phyloP scores from a whole-genome alignment of 2,329 filamentous ascomycete genomes.

The Elsinoe batatas region DNA sequence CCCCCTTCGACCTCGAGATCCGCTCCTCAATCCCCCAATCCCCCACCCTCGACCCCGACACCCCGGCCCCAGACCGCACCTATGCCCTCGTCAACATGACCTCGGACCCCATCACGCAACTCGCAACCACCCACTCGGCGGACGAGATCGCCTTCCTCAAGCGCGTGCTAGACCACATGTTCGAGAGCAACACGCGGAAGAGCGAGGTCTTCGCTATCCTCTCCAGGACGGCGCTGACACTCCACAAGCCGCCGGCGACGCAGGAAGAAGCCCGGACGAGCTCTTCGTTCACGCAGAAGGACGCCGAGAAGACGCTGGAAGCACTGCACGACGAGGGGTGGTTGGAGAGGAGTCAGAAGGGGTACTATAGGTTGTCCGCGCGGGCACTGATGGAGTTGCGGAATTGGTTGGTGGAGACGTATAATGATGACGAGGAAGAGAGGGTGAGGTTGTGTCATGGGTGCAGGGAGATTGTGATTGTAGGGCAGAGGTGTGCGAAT shows the following conservation, averaged over 20 bases:
- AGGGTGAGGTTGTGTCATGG: slow-evolving; percentile 77
- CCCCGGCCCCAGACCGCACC: slow-evolving; percentile 41
- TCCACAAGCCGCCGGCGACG: slow-evolving; percentile 37
- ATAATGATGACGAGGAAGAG: slow-evolving; percentile 52
- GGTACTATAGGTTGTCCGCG: slow-evolving; percentile 67
- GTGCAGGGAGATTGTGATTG: slow-evolving; percentile 81
- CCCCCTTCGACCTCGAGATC: slow-evolving; percentile 80
- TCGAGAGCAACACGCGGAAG: slow-evolving; percentile 74
- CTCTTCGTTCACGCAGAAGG: slow-evolving; percentile 55
- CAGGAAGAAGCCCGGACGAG: slow-evolving; percentile 18
- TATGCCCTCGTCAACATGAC: slow-evolving; percentile 83
- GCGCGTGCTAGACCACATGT: slow-evolving; percentile 80
- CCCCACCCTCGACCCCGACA: neutral
- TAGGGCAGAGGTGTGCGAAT: slow-evolving; percentile 66
- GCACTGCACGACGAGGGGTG: slow-evolving; percentile 70
- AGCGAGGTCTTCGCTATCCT: slow-evolving; percentile 77
- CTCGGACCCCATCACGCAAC: slow-evolving; percentile 73
- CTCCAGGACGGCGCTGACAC: slow-evolving; percentile 65
- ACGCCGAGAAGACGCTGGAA: slow-evolving; percentile 64
- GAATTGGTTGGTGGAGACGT: slow-evolving; percentile 75
- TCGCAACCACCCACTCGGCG: slow-evolving; percentile 68
- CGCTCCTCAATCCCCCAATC: slow-evolving; percentile 57
- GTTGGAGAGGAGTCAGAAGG: slow-evolving; percentile 63
- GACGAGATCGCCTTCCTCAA: slow-evolving; percentile 89
- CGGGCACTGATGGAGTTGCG: slow-evolving; percentile 76